Evolutionary conservation across 257 asterid genomes (phyloP).

Genomic region (Solanum bulbocastanum): DNA sequence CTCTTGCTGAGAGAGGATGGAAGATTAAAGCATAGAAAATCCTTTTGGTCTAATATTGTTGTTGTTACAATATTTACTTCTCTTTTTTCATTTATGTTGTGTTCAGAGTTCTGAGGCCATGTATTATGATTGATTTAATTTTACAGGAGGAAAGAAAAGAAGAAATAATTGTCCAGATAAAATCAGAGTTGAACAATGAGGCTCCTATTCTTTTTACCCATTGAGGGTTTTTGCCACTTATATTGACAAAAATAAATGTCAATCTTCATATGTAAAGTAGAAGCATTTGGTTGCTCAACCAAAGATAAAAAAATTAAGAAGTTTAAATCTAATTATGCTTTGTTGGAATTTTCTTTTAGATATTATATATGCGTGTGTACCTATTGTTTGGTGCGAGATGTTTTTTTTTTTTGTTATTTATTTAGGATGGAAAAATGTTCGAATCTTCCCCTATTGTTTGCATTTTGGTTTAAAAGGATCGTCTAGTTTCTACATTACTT

Average conservation of each 20-base stretch:
- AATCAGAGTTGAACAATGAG: background rate
- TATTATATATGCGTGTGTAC: too few relatives aligned
- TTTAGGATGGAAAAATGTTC: background rate
- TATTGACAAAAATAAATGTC: slow-evolving; percentile 23
- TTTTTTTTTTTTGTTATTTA: background rate
- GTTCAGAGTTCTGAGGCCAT: background rate
- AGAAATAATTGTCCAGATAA: background rate
- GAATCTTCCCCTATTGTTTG: background rate
- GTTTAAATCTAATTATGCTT: background rate
- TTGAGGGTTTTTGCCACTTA: slow-evolving; percentile 22
- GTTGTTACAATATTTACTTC: background rate
- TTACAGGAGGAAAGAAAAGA: background rate
- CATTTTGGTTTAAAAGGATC: background rate
- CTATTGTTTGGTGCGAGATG: background rate
- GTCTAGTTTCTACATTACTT: background rate
- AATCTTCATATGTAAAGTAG: background rate
- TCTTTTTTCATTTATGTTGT: background rate
- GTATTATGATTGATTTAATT: background rate
- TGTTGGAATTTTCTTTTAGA: background rate
- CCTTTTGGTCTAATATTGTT: background rate
- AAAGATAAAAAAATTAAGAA: background rate
- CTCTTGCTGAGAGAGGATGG: slow-evolving; percentile 91
- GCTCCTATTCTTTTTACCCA: slow-evolving; percentile 20
- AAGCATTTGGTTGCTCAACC: background rate
- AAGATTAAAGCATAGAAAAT: slow-evolving; percentile 18